Evolutionary conservation across 1,284 basidiomycete genomes (phyloP).

Genomic region (Salmacisia buchloeana): DNA sequence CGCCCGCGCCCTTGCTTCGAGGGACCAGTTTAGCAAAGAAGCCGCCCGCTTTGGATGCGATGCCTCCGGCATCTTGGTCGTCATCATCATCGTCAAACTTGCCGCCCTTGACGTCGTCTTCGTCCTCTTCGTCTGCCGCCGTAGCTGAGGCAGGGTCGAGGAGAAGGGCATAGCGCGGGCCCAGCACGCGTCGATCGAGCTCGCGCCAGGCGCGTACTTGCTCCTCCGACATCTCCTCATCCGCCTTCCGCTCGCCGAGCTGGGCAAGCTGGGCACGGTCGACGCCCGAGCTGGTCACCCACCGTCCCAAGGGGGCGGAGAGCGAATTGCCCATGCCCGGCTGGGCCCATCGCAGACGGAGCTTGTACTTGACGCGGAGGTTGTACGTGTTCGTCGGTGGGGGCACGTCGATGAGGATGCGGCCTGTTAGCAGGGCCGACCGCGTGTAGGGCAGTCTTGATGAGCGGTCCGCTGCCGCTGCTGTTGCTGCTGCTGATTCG

Average conservation of each 20-base stretch:
- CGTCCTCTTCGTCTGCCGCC: background rate
- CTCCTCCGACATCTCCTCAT: background rate
- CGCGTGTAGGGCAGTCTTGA: background rate
- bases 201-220: background rate
- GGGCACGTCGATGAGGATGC: background rate
- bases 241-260: background rate
- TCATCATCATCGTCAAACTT: constrained; percentile 1
- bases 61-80: background rate
- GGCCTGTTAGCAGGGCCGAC: background rate
- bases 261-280: background rate
- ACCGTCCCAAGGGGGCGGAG: background rate
- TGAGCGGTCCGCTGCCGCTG: too few species aligned
- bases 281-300: background rate
- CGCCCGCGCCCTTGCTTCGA: too few species aligned
- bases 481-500: too few species aligned
- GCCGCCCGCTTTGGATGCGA: background rate
- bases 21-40: too few species aligned
- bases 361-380: background rate
- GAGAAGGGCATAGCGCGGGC: background rate
- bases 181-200: background rate
- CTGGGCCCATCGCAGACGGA: background rate
- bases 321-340: background rate
- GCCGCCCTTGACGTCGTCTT: background rate
- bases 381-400: background rate
- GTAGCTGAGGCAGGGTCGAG: background rate